A percentile compares a stretch with the other conserved stretches of the same genome.
phyloP scores from a whole-genome alignment of 441 rosid species.

The Hypseocharis bilobata region DNA sequence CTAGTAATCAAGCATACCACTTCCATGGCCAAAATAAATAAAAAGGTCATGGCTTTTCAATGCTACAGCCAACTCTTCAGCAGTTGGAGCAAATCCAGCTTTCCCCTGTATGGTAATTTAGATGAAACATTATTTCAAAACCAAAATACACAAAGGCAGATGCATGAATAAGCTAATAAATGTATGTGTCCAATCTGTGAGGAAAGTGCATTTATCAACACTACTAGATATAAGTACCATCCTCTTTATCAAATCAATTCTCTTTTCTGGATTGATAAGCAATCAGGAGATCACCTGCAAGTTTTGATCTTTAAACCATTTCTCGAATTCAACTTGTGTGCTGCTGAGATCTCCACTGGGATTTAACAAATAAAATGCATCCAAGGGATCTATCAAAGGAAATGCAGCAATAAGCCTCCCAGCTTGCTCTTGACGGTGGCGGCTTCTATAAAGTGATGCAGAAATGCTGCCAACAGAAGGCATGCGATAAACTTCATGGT shows the following conservation, averaged over 20 bases:
- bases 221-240: neutral
- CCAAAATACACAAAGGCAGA: slow-evolving; percentile 1
- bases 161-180: neutral
- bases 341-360: slow-evolving; percentile 76
- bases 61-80: slow-evolving; percentile 60
- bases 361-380: slow-evolving; percentile 82
- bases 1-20: slow-evolving; percentile 42
- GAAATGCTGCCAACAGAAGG: slow-evolving; percentile 77
- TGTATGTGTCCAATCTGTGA: neutral
- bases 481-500: slow-evolving; percentile 90
- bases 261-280: neutral
- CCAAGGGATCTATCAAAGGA: slow-evolving; percentile 82
- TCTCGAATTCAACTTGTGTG: slow-evolving; percentile 58
- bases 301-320: slow-evolving; percentile 72
- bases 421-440: slow-evolving; percentile 32
- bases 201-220: neutral
- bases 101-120: slow-evolving; percentile 46
- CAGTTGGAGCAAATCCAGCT: slow-evolving; percentile 65
- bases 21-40: slow-evolving; percentile 85
- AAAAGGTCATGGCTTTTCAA: slow-evolving; percentile 76
- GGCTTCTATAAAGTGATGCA: slow-evolving; percentile 43
- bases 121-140: slow-evolving; percentile 3
- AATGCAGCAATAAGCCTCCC: slow-evolving; percentile 33
- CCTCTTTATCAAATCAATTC: too few relatives aligned
- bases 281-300: slow-evolving; percentile 46